phyloP scores from a whole-genome alignment of 1,284 basidiomycete genomes.

The Fomitopsis palustris region DNA sequence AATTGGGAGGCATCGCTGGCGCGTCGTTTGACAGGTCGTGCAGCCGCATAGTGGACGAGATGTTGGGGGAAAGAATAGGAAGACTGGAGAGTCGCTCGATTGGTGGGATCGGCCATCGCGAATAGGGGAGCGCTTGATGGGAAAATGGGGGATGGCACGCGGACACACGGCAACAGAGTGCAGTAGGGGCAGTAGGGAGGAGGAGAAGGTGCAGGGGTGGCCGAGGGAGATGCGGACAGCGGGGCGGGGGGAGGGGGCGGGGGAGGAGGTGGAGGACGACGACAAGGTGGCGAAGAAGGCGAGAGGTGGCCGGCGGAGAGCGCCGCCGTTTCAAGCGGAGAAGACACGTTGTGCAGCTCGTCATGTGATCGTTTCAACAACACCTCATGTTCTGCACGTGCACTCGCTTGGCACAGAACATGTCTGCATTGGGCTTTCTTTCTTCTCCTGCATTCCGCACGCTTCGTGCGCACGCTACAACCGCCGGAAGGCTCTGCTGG shows the following conservation, averaged over 20 bases:
- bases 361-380: conserved; percentile 22
- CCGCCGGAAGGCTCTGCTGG: background rate
- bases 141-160: background rate
- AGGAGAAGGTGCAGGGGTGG: background rate
- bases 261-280: conserved; percentile 7
- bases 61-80: conserved; percentile 14
- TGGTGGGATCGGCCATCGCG: conserved; percentile 21
- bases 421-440: background rate
- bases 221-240: background rate
- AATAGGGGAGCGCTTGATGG: background rate
- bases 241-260: conserved; percentile 6
- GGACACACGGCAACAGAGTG: background rate
- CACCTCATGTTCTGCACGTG: conserved; percentile 11
- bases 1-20: conserved; percentile 53
- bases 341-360: conserved; percentile 18
- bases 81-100: conserved; percentile 15
- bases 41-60: conserved; percentile 5
- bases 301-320: background rate
- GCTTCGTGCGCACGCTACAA: background rate
- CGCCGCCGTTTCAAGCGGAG: conserved; percentile 14
- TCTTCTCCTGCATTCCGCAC: background rate
- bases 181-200: background rate
- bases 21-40: conserved; percentile 42
- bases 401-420: background rate
- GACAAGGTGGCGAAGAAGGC: conserved; percentile 8